Base-by-base conservation (phyloP, 1,284 basidiomycete genomes). In the Inonotus obliquus region DNA sequence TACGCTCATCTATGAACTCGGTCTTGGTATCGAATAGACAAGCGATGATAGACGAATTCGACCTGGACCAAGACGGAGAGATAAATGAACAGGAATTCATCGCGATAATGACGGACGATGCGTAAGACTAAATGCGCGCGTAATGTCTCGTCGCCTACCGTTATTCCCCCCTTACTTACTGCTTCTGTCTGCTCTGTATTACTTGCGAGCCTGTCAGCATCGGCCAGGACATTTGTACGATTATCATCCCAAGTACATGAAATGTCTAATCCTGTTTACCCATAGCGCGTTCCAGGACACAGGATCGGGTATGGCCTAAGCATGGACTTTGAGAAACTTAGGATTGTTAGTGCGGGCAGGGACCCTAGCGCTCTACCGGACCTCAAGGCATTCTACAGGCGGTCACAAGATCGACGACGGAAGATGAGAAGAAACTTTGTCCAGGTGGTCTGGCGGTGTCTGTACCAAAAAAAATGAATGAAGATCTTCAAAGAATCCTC, bases 31-130 rank as follows among this genome's bases (percentile, higher is more conserved):
- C 9, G 5, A 55, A 61, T 70, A 98, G 96, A 67, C 94, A 98
- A 86, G 97, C 96, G 21, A 99, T 99, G 96, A 99, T 99, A 70
- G 97, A 99, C 71, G 97, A 99, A 77, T 99, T 99, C 71, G 96
- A 99, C 75, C 85, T 99, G 39, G 96, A 99, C 77, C 91, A 96
- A 74, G 96, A 99, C 69, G 95, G 96, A 23, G 96, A 96, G 77
- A 99, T 99, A 73, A 95, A 89, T 73, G 91, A 95, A 72, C 86
- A 91, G 72, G 94, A 96, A 78, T 96, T 96, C 75, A 87, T 94
- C 67, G 90, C 92, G 52, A 98, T 98, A 74, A 96, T 98, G 96
- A 92, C 93, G 56, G 95, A 98, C 76, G 95, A 97, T 64, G 80
- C 86, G 73, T 89, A 52, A 54, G 32, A 6, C 23, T 14, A 6